phyloP scores from a whole-genome alignment of 140 eudicot species.

The Cichorium intybus region DNA sequence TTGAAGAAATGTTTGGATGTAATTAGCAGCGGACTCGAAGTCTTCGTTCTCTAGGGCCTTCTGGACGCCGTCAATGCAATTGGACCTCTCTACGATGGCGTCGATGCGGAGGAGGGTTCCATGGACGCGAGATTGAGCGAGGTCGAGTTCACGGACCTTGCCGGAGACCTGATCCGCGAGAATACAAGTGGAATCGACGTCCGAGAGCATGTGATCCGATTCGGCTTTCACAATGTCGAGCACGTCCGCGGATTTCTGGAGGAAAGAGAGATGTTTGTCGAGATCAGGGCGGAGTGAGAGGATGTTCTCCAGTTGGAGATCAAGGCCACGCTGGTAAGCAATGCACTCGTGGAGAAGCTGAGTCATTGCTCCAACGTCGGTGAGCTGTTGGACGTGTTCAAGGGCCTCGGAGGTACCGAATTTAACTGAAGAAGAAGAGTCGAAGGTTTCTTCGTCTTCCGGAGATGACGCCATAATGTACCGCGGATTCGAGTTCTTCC shows the following conservation, averaged over 20 bases:
- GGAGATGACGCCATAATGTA: slow-evolving; percentile 18
- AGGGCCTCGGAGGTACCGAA: slow-evolving; percentile 62
- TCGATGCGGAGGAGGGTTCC: slow-evolving; percentile 63
- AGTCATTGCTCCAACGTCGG: slow-evolving; percentile 70
- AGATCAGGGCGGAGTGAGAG: slow-evolving; percentile 62
- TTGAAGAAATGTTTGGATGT: slow-evolving; percentile 50
- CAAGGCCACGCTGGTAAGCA: slow-evolving; percentile 71
- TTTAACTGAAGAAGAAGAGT: slow-evolving; percentile 21
- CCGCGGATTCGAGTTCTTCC: not conserved
- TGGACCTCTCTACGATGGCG: slow-evolving; percentile 59
- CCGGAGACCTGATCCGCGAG: slow-evolving; percentile 77
- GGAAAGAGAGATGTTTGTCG: slow-evolving; percentile 54
- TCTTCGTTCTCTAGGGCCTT: slow-evolving; percentile 58
- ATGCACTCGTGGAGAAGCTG: slow-evolving; percentile 79
- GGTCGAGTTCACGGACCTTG: slow-evolving; percentile 80
- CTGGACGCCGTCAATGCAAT: slow-evolving; percentile 61
- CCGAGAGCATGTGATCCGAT: slow-evolving; percentile 46
- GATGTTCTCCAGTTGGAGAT: slow-evolving; percentile 47
- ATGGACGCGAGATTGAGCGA: slow-evolving; percentile 76
- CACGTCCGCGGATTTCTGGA: slow-evolving; percentile 64
- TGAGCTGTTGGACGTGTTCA: slow-evolving; percentile 42
- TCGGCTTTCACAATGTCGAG: slow-evolving; percentile 57
- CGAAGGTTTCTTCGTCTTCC: slow-evolving; percentile 18
- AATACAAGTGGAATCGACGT: slow-evolving; percentile 53
- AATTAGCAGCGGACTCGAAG: slow-evolving; percentile 57